Base-by-base conservation (phyloP, 805 yeast genomes). In the Candida hungchunana region DNA sequence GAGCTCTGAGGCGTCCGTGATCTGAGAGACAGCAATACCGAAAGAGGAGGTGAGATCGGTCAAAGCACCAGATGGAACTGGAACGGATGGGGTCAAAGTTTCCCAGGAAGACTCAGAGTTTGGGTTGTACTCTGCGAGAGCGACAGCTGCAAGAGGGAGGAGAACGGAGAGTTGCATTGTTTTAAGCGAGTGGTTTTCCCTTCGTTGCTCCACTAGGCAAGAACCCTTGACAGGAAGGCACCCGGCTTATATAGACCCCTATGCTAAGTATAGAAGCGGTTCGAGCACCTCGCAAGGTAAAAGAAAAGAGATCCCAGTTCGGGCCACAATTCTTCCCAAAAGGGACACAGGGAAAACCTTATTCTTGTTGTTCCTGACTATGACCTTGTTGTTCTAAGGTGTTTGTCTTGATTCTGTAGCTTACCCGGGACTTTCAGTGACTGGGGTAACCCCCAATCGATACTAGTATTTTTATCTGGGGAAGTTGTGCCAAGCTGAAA, bases 41-140 rank as follows among this genome's bases (percentile, higher is more conserved):
- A 82, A 82, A 32, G 71, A 55, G 32, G 63, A 58, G 27, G 73
- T 41, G 69, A 73, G 73, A 50, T 75, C 75, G 31, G 84, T 74
- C 33, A 69, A 48, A 43, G 77, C 81, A 52, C 77, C 77, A 9
- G 75, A 47, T 42, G 69, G 68, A 31, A 70, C 53, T 7, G 75
- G 58, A 31, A 72, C 73, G 27, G 59, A 39, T 48, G 93, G 89
- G 25, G 88, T 80, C 59, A 82, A 69, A 37, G 87, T 78, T 36
- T 82, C 60, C 83, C 83, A 82, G 50, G 81, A n/a, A 36, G 77
- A 59, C 44, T 36, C 20, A 18, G 12, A 24, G 26, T 12, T 25
- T 9, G 39, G 34, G 31, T 30, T 14, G 34, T 26, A 30, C 12
- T 13, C 29, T 16, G 32, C 31, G 26, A 26, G 25, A 28, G 26